Base-by-base conservation (phyloP, 208 protist genomes). In the Spongospora subterranea region DNA sequence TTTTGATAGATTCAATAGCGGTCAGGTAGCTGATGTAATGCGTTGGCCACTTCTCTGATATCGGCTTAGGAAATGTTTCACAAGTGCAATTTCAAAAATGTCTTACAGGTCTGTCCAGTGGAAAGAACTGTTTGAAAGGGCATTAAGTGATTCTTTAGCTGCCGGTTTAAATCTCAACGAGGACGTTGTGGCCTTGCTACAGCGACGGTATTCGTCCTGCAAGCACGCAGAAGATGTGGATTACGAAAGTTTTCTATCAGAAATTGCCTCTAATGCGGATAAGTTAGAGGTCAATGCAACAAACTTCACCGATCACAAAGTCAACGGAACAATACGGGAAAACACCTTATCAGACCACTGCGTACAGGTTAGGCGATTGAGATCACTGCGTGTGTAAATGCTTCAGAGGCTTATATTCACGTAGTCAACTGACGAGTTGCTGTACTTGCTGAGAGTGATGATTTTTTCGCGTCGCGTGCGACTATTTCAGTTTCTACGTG, bases 1-100 rank as follows among this genome's bases (percentile, higher is more conserved):
- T 43, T 82, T 82, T n/a, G 71, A 82, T n/a, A 82, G 35, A 43
- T 82, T 82, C n/a, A 82, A 82, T n/a, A 82, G 71, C n/a, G 71
- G 71, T 43, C n/a, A 60, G 6, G 50, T 24, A 29, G 50, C 24
- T 29, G 24, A 29, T 60, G 13, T 29, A 60, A 60, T 60, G 13
- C 24, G 50, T 29, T 60, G 24, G 6, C 50, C 13, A 60, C 24
- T 60, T 60, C 13, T 24, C 24, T 24, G 6, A 24, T 29, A 29
- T 60, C 24, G 6, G 13, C 50, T 24, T 24, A 60, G 50, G 50
- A 6, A 45, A n/a, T 43, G 71, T 82, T 43, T 45, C 71, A 6
- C 6, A 43, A 43, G 40, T 43, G n/a, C 71, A 82, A 43, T 82
- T 82, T n/a, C 35, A 82, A 6, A 82, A 82, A 43, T 82, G 71